Base-by-base conservation (phyloP, 2,329 filamentous ascomycete genomes). In the Penicillium brasilianum region DNA sequence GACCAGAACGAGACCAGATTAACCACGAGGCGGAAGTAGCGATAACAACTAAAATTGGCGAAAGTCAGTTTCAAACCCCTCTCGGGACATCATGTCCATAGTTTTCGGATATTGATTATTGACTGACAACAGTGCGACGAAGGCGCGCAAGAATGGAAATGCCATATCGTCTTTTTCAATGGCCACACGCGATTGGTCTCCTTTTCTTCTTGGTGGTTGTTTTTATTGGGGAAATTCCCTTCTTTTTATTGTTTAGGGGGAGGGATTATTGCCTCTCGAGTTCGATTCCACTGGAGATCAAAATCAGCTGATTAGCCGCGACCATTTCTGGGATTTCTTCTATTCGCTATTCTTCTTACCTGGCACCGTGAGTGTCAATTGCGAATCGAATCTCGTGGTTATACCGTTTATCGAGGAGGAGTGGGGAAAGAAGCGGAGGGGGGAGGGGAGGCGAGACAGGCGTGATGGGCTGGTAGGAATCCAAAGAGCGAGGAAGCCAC, bases 1-100 rank as follows among this genome's bases (percentile, higher is more conserved):
- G 83, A 83, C 90, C 92, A 95, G 76, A 96, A 93, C 70, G 91
- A 92, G 70, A 91, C 81, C 71, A 91, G 87, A 75, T 97, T 95
- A 69, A 96, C 88, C 70, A 96, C 82, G 68, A 96, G 85, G 66
- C 94, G 90, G 63, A 92, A 72, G 80, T 97, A 97, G 69, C 94
- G 90, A 83, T 96, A 92, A 63, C 94, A 92, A 62, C 95, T 96
- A 73, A 28, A 28, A 57, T 69, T 36, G 54, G 56, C 25, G 64
- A 25, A 68, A 16, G 55, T 58, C 41, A 61, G 52, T 22, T 52
- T 30, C n/a, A 41, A 14, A 20, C 3, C n/a, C 32, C 16, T 41
- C 28, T 18, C 11, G 44, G 44, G 34, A 50, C 34, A 39, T 3
- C 13, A 25, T 16, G 39, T 8, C 3, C 25, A 37, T 44, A 25